Conservation (phyloP, 768 basidiomycete genomes). For the Tricholoma matsutake region DNA sequence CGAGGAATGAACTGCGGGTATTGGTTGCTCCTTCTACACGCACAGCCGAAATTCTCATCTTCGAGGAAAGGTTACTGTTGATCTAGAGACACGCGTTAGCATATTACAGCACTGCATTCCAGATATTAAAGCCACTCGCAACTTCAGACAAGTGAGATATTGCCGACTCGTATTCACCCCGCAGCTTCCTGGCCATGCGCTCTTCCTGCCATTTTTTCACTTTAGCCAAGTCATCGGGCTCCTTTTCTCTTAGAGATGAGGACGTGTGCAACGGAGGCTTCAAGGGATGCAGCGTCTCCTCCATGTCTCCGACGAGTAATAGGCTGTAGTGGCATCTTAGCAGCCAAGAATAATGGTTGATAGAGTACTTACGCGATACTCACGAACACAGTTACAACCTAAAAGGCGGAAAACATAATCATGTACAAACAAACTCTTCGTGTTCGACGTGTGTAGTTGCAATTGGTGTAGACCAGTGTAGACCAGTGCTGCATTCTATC, state of each 20-base stretch:
- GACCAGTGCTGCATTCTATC: too few relatives aligned
- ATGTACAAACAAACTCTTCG: too few relatives aligned
- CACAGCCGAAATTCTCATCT: conserved; percentile 69
- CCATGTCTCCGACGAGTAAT: background rate
- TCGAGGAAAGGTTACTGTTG: conserved; percentile 60
- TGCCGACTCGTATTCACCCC: conserved; percentile 76
- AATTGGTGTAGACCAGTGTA: too few relatives aligned
- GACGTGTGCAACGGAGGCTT: conserved; percentile 53
- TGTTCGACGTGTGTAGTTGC: too few relatives aligned
- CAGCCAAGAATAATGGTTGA: too few relatives aligned
- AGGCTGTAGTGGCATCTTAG: background rate
- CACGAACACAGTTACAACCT: too few relatives aligned
- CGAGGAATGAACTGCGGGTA: conserved; percentile 80
- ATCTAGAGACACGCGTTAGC: conserved; percentile 43
- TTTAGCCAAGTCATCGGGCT: conserved; percentile 56
- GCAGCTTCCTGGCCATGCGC: conserved; percentile 61
- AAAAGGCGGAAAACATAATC: too few relatives aligned
- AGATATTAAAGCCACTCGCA: conserved; percentile 16
- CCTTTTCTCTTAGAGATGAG: conserved; percentile 51
- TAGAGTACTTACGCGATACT: too few relatives aligned
- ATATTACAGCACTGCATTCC: background rate
- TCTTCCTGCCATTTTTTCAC: conserved; percentile 71
- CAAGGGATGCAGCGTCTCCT: conserved; percentile 12
- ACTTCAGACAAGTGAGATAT: conserved; percentile 56
- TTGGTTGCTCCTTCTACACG: conserved; percentile 73